These are phyloP conservation scores for Paramecium sexaurelia DNA, from an alignment of 73 alveolate genomes.

Conservation along the genomic window DNA sequence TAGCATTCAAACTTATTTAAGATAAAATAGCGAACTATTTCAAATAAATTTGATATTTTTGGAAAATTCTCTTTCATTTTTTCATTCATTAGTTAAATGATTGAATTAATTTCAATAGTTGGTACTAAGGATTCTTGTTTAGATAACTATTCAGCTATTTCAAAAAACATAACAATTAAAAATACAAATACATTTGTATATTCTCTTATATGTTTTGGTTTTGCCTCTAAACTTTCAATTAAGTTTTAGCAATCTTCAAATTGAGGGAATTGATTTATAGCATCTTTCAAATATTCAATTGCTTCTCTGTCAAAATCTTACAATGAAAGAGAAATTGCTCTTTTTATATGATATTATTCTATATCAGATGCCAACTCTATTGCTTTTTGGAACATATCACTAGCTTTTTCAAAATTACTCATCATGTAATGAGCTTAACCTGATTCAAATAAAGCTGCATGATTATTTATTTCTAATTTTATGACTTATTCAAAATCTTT, in stretches of 20 bases:
- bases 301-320: background rate
- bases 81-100: background rate
- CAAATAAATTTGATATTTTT: background rate
- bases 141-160: background rate
- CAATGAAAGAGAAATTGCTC: background rate
- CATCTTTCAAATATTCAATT: background rate
- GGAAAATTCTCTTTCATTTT: background rate
- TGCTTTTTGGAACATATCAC: background rate
- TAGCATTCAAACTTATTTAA: background rate
- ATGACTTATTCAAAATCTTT: background rate
- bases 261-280: background rate
- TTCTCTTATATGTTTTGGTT: background rate
- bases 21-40: background rate
- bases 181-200: background rate
- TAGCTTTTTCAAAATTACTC: background rate
- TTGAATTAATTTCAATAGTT: background rate
- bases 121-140: background rate
- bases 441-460: background rate
- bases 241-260: background rate
- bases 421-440: background rate
- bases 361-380: background rate
- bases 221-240: background rate
- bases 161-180: background rate
- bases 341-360: background rate
- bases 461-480: background rate